Evolutionary conservation across 495 filamentous ascomycete species (phyloP).

Genomic region (Apodospora peruviana): DNA sequence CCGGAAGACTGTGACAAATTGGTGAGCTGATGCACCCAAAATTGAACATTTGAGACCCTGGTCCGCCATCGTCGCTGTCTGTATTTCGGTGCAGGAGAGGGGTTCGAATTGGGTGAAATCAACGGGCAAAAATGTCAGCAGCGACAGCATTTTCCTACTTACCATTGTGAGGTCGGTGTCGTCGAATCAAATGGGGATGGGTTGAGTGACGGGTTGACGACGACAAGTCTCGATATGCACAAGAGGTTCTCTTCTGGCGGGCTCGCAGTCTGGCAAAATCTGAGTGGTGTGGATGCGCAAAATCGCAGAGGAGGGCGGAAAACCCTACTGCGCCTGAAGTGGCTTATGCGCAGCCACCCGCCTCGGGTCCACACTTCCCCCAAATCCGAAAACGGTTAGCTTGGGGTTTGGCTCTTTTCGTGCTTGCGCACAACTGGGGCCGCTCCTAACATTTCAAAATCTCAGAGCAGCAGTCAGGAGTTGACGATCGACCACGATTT

Average conservation of each 20-base stretch:
- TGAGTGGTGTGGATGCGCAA: conserved; percentile 30
- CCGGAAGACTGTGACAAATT: conserved; percentile 61
- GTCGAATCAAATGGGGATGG: conserved; percentile 29
- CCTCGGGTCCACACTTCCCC: conserved; percentile 6
- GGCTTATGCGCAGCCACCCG: conserved; percentile 16
- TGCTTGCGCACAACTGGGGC: conserved; percentile 30
- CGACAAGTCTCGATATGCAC: conserved; percentile 22
- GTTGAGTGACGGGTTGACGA: conserved; percentile 25
- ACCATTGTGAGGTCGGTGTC: conserved; percentile 26
- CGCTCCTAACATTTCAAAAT: conserved; percentile 29
- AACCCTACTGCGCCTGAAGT: conserved; percentile 22
- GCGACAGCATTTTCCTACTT: conserved; percentile 5
- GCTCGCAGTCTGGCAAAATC: conserved; percentile 26
- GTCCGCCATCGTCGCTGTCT: neutral
- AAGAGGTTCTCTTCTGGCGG: conserved; percentile 20
- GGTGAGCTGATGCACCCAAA: conserved; percentile 20
- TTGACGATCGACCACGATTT: conserved; percentile 31
- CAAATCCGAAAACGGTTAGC: conserved; percentile 25
- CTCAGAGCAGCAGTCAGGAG: conserved; percentile 25
- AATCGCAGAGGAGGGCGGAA: conserved; percentile 28
- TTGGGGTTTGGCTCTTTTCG: conserved; percentile 30
- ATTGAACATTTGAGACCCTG: neutral
- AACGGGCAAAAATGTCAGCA: conserved; percentile 1
- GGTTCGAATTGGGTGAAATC: neutral
- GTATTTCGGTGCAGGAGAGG: neutral